Evolutionary conservation across 2,329 filamentous ascomycete species (phyloP), one percentile per base, ranked within the genome.

Genomic region (Ascochyta koolunga): DNA sequence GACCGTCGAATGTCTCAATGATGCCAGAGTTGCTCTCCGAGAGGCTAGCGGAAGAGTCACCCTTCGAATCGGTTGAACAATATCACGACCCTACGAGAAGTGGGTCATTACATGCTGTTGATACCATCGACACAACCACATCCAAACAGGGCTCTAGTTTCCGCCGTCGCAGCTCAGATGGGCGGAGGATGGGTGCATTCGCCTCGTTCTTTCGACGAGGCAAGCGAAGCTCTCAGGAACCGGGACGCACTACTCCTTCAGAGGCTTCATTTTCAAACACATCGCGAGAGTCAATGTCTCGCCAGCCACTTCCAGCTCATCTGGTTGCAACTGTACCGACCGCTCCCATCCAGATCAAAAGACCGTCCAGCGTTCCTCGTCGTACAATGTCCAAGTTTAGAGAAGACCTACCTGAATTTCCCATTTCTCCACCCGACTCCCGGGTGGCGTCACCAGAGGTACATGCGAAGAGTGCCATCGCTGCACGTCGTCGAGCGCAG

Each of bases 321-420:
- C 72, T 81, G 21, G 64, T 80, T 16, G 75, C 71, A 46, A 66
- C 76, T 71, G 53, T 72, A 68, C 68, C 35, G 62, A 46, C 72
- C 67, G 43, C 73, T n/a, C 67, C 70, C 4, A 65, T 71, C n/a
- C 62, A 66, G 44, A 73, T 78, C 29, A 79, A 80, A 52, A 75
- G 79, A 50, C 77, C 78, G 39, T 81, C 82, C 18, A 81, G 79
- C 33, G 79, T 87, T 5, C 89, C 91, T 5, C 89, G 89, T 66
- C 86, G 93, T 50, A 95, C 91, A 4, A 88, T 90, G 75, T 97
- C 93, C 32, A 93, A 91, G 50, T 98, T 98, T 78, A 85, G 90
- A 42, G 93, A 98, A 77, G 92, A 97, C 68, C 82, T 97, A 11
- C 93, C 92, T 4, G 93, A 97, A 69, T 83, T 91, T 45, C 89